These are phyloP conservation scores for Periconia sp. DNA, from an alignment of 2,329 filamentous ascomycete species.

Conservation along the genomic window DNA sequence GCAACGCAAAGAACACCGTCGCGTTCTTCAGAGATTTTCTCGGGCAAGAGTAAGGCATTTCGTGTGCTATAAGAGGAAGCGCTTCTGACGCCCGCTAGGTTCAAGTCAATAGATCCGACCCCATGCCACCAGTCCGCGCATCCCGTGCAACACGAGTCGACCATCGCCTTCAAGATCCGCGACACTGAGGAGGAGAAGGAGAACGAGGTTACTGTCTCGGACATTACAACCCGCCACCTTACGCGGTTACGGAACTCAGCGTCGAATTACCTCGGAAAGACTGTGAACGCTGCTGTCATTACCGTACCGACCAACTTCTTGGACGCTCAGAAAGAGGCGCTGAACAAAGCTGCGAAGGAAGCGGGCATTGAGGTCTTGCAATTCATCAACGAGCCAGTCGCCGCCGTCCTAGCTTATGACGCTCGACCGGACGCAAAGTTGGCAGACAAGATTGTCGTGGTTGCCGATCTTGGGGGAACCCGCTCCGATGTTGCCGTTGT, in stretches of 20 bases:
- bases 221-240: slow-evolving; percentile 84
- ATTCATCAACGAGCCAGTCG: slow-evolving; percentile 88
- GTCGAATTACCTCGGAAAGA: slow-evolving; percentile 89
- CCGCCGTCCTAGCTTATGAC: slow-evolving; percentile 89
- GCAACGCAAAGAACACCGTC: slow-evolving; percentile 91
- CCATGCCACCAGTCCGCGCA: slow-evolving; percentile 94
- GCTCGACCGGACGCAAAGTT: slow-evolving; percentile 76
- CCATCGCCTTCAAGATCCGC: slow-evolving; percentile 81
- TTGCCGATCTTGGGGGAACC: slow-evolving; percentile 91
- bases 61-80: too few relatives aligned
- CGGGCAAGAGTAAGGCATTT: slow-evolving; percentile 84
- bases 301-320: slow-evolving; percentile 93
- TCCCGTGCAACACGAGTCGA: slow-evolving; percentile 74
- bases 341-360: slow-evolving; percentile 77
- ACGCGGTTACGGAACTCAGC: slow-evolving; percentile 82
- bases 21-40: slow-evolving; percentile 96
- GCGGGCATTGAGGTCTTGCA: slow-evolving; percentile 90
- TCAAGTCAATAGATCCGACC: slow-evolving; percentile 95
- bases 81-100: slow-evolving; percentile 55
- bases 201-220: slow-evolving; percentile 76
- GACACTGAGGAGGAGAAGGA: slow-evolving; percentile 65
- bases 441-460: slow-evolving; percentile 86
- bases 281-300: slow-evolving; percentile 92
- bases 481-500: slow-evolving; percentile 91
- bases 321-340: slow-evolving; percentile 82